Base-by-base conservation (phyloP, 2,329 filamentous ascomycete genomes). In the Aspergillus pseudoviridinutans region DNA sequence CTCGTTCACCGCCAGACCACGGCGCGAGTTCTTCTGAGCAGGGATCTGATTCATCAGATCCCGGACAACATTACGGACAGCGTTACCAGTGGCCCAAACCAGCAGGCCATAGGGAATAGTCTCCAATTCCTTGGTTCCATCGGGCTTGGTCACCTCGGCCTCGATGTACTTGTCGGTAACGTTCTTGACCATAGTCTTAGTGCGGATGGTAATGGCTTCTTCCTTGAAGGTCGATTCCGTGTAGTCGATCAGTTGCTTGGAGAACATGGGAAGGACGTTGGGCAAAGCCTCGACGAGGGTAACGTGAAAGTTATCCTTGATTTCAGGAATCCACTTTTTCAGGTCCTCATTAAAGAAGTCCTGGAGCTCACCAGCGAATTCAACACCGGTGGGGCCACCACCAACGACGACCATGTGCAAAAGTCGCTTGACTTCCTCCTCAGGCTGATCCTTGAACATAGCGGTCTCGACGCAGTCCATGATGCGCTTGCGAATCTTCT, bases 391-490 rank as follows among this genome's bases (percentile, higher is more conserved):
- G 44, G 93, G 93, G 58, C 93, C 93, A 79, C 93, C 93, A 67
- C 93, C 89, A 53, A 92, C 90, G 49, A 92, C 93, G 55, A 99
- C 94, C 92, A 97, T 97, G 83, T 97, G 93, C 74, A 99, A 84
- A 68, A 99, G 86, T 66, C 94, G 91, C 80, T 95, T 88, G 72
- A 96, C 82, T 79, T 99, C 95, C 65, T 94, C 91, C 17, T 84
- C 80, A 41, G 85, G 82, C 80, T 99, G 94, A 72, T 92, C 93
- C 85, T 97, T 97, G 88, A 99, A 97, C 61, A 91, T 93, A 53
- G 94, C 94, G 38, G 93, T 97, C 81, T 99, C 94, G 67, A 96
- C 92, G 76, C 94, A 99, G 80, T 99, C 94, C 94, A 99, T 99
- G 78, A 99, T 97, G 78, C 91, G 92, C 83, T 93, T 97, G 72